A percentile compares a stretch with the other conserved stretches of the same genome.
phyloP scores from a whole-genome alignment of 163 green algal species.

The Chlamydomonas reinhardtii region DNA sequence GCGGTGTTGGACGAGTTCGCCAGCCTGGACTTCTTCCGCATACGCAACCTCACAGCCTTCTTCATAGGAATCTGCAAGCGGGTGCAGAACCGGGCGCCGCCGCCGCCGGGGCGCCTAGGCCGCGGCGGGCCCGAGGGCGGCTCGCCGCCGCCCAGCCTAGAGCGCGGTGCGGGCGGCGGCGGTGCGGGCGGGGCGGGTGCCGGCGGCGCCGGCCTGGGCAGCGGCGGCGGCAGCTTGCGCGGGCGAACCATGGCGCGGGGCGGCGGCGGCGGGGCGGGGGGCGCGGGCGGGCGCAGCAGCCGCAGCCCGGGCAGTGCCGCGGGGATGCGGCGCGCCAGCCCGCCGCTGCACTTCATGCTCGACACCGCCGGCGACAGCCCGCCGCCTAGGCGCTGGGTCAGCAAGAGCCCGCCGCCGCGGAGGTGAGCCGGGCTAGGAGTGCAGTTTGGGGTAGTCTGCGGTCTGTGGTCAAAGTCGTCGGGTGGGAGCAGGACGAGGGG shows the following conservation, averaged over 20 bases:
- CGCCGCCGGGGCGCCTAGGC: constrained; percentile 35
- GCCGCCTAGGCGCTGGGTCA: constrained; percentile 28
- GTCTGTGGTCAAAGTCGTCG: too few species aligned
- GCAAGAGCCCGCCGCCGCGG: constrained; percentile 41
- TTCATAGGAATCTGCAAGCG: constrained; percentile 58
- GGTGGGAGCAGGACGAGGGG: too few species aligned
- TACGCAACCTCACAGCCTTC: constrained; percentile 55
- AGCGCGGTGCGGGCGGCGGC: not conserved
- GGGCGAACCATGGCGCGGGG: not conserved
- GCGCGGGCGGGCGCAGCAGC: not conserved
- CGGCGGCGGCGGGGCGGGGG: not conserved
- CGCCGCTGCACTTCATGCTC: constrained; percentile 39
- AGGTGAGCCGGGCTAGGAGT: too few species aligned
- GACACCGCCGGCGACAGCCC: constrained; percentile 38
- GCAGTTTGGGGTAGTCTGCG: too few species aligned
- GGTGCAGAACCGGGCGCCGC: constrained; percentile 32
- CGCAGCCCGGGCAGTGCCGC: constrained; percentile 9
- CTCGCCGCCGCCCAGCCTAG: constrained; percentile 35
- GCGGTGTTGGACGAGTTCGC: constrained; percentile 53
- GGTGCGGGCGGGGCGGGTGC: not conserved
- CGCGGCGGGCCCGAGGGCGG: constrained; percentile 7
- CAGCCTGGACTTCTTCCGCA: constrained; percentile 48
- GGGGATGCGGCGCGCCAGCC: constrained; percentile 20
- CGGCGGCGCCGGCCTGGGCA: too few species aligned
- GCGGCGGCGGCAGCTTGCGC: not conserved